Evolutionary conservation across 441 rosid species (phyloP), one percentile per base, ranked within the genome.

Genomic region (Populus hybrid): DNA sequence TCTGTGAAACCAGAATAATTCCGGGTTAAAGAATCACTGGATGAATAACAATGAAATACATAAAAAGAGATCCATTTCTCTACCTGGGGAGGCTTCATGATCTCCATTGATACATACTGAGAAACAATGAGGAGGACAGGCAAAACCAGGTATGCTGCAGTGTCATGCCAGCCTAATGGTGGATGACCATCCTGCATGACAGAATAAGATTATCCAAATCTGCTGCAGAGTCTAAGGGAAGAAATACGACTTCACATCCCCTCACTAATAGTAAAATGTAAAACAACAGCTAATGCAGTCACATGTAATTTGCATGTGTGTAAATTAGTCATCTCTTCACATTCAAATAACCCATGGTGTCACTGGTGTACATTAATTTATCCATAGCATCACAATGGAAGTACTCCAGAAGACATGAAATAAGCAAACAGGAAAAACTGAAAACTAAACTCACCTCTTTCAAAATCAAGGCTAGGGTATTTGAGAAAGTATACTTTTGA

Each of bases 51-150:
- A 30, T 67, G 75, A 64, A 14, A 42, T 26, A 69, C 72, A 71
- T n/a, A 35, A 82, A 30, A 82, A 70, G 70, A 50, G 69, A 78
- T 32, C 53, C 32, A 14, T 77, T 34, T 79, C 64, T 82, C 89
- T 82, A 91, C 99, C 92, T 93, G 95, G 79, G 99, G 97, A 77
- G 99, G 95, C 85, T 93, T 95, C 99, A 95, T 95, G 73, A 95
- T 81, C 87, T 95, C 98, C 99, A 95, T 95, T 16, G 99, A 95
- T 42, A 90, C 90, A 77, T 82, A 95, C 73, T 95, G 99, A 57
- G 97, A 93, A 82, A 42, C 88, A 69, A 95, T 88, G 50, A 93
- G 98, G 30, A 93, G 97, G 75, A 95, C 92, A 72, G 99, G 99
- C 78, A 95, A 87, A 83, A 95, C 99, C 83, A 95, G 92, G 87